These are phyloP conservation scores for Lathyrus sativus DNA, from an alignment of 306 rosid genomes.

Conservation along the genomic window DNA sequence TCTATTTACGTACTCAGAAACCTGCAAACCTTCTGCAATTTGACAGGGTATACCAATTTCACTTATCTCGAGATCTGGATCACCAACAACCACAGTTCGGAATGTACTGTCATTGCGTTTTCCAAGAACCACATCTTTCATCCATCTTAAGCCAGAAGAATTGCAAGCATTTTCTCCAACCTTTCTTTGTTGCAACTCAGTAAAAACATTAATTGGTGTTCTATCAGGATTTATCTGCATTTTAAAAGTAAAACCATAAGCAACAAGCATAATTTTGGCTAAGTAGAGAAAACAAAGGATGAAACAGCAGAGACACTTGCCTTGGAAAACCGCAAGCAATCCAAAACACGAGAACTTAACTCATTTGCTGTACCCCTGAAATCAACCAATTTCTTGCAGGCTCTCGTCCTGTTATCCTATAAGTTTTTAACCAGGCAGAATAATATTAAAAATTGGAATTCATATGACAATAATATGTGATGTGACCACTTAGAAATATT, in stretches of 20 bases:
- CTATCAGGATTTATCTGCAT: constrained; percentile 79
- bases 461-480: neutral
- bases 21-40: constrained; percentile 76
- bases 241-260: constrained; percentile 44
- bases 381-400: constrained; percentile 71
- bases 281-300: constrained; percentile 32
- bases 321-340: constrained; percentile 85
- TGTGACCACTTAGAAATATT: constrained; percentile 26
- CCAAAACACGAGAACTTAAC: constrained; percentile 77
- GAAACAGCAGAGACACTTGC: constrained; percentile 47
- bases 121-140: constrained; percentile 92
- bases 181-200: constrained; percentile 52
- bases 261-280: constrained; percentile 24
- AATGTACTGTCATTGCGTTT: constrained; percentile 84
- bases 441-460: constrained; percentile 38
- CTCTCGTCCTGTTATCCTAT: constrained; percentile 84
- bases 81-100: constrained; percentile 87
- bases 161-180: constrained; percentile 67
- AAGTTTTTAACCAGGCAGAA: constrained; percentile 41
- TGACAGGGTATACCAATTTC: constrained; percentile 85
- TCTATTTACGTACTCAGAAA: constrained; percentile 68
- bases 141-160: constrained; percentile 87
- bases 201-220: constrained; percentile 52
- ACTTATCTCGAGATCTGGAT: constrained; percentile 74
- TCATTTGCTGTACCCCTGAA: constrained; percentile 81